Base-by-base conservation (phyloP, 768 basidiomycete genomes). In the Leccinum incarnatum region DNA sequence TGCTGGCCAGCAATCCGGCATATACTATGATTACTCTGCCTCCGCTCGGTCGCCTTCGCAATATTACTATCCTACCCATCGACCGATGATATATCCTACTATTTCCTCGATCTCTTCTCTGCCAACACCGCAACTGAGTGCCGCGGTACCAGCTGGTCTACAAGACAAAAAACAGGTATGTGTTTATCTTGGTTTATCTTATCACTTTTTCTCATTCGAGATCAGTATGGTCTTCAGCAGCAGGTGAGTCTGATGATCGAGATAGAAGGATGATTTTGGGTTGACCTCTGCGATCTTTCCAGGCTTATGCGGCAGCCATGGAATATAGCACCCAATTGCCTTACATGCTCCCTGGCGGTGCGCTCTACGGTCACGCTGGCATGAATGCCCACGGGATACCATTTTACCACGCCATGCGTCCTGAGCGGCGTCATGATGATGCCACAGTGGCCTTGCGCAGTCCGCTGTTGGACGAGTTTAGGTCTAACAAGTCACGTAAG, bases 381-480 rank as follows among this genome's bases (percentile, higher is more conserved):
- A 29, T 71, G 55, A 72, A 65, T 53, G 70, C 74, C 14, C 72
- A 74, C 17, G 69, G 72, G 14, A 66, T 73, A 32, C 75, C 70
- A 36, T 72, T 73, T 54, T 77, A 74, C 64, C 79, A 78, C 27
- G 68, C 64, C 11, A 58, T 75, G 52, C 82, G 82, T 51, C 75
- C 76, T 19, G 70, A 71, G 32, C 82, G 83, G 34, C 83, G 81
- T 45, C 73, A 74, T 19, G 81, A 80, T 32, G 70, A 78, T 56
- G 54, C 67, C 8, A 58, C 75, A 1, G 60, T 70, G 5, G 72
- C 78, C 14, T 68, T 85, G 59, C 83, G 91, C 53, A 94, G 91
- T 71, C 79, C 87, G 9, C 67, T 91, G 40, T 73, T 97, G 53
- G 92, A 95, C 56, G 91, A 95, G 58, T 97, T 95, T 72, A 83